Evolutionary conservation across 106 monocot species (phyloP).

Genomic region (Dendrobium chrysotoxum): DNA sequence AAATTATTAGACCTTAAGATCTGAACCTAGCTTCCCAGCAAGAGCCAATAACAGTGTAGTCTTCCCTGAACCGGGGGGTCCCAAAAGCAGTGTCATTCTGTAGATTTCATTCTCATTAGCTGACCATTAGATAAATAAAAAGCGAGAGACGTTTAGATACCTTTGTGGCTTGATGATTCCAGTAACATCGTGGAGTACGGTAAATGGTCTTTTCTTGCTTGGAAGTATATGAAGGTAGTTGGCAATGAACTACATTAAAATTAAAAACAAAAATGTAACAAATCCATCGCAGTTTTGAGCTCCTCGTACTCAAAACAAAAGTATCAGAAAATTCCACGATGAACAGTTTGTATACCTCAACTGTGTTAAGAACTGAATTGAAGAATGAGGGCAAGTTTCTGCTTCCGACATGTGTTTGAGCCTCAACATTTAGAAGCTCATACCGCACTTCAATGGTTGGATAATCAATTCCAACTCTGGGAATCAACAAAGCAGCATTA

Average conservation of each 20-base stretch:
- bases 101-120: too few relatives aligned
- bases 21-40: not conserved
- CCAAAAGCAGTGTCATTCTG: slow-evolving; percentile 11
- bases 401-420: slow-evolving; percentile 6
- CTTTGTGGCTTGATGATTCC: slow-evolving; percentile 36
- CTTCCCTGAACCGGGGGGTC: slow-evolving; percentile 1
- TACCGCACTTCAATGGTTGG: too few relatives aligned
- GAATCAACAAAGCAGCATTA: too few relatives aligned
- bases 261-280: too few relatives aligned
- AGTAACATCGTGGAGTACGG: slow-evolving; percentile 33
- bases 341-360: not conserved
- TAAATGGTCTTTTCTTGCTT: slow-evolving; percentile 27
- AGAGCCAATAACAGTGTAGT: not conserved
- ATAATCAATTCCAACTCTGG: too few relatives aligned
- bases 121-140: too few relatives aligned
- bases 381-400: slow-evolving; percentile 10
- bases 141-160: too few relatives aligned
- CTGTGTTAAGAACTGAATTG: slow-evolving; percentile 1
- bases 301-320: too few relatives aligned
- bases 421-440: slow-evolving; percentile 8
- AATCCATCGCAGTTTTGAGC: too few relatives aligned
- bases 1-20: not conserved
- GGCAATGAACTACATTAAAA: slow-evolving; percentile 4
- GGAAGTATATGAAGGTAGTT: slow-evolving; percentile 26
- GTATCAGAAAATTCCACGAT: too few relatives aligned